A percentile compares a stretch with the other conserved stretches of the same genome.
phyloP scores from a whole-genome alignment of 805 yeast species.

The Candida dajiaensis region DNA sequence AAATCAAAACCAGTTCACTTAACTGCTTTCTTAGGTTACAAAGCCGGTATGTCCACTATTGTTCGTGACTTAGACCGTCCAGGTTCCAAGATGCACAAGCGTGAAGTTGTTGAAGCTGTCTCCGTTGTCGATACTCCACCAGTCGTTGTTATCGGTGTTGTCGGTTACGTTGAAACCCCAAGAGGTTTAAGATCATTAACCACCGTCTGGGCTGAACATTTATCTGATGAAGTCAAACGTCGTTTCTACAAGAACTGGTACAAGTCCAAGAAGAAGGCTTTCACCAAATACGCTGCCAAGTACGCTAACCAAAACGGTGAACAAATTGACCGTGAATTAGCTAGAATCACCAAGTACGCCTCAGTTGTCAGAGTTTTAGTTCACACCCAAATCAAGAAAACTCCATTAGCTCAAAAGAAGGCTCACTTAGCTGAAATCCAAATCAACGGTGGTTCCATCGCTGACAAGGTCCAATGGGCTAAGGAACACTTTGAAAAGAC shows the following conservation, averaged over 20 bases:
- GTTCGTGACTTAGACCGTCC: conserved; percentile 99
- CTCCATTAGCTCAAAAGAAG: conserved; percentile 98
- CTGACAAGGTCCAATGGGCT: conserved; percentile 99
- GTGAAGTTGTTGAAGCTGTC: conserved; percentile 99
- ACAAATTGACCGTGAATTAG: conserved; percentile 90
- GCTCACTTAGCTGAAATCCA: conserved; percentile 99
- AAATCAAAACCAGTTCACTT: conserved; percentile 96
- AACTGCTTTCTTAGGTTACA: conserved; percentile 99
- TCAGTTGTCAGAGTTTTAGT: conserved; percentile 97
- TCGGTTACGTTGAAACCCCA: conserved; percentile 99
- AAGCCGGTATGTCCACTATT: conserved; percentile 99
- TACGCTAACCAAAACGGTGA: conserved; percentile 87
- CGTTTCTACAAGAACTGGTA: conserved; percentile 99
- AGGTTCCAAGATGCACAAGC: conserved; percentile 99
- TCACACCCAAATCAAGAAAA: conserved; percentile 99
- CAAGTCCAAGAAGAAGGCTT: conserved; percentile 99
- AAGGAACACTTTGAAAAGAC: conserved; percentile 99
- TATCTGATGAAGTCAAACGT: conserved; percentile 98
- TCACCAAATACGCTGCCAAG: conserved; percentile 99
- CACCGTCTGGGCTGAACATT: conserved; percentile 99
- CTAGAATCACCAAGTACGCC: conserved; percentile 98
- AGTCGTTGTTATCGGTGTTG: conserved; percentile 98
- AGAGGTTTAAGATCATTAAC: conserved; percentile 99
- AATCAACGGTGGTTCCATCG: conserved; percentile 97
- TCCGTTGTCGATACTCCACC: conserved; percentile 99